Percentiles rank a stretch among this genome's conserved stretches.
Evolutionary conservation across 1,284 basidiomycete species (phyloP).

Genomic region (Malassezia pachydermatis): DNA sequence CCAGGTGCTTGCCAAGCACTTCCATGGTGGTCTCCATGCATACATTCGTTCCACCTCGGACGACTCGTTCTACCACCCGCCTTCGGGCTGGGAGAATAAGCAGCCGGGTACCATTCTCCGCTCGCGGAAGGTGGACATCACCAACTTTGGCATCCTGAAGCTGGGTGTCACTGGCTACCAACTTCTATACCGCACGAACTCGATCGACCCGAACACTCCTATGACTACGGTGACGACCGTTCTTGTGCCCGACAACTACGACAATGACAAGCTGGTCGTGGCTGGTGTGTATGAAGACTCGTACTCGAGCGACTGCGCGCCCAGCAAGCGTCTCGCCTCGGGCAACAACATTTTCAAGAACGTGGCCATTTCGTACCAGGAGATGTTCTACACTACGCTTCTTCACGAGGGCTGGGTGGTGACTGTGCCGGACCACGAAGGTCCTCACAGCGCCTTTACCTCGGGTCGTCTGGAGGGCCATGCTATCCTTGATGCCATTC

Average conservation of each 20-base stretch:
- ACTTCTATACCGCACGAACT: constrained; percentile 16
- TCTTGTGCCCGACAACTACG: constrained; percentile 24
- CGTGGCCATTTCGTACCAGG: constrained; percentile 22
- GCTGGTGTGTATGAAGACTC: constrained; percentile 30
- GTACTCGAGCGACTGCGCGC: constrained; percentile 25
- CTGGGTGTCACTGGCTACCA: constrained; percentile 10
- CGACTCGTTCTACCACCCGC: constrained; percentile 11
- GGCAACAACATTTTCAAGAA: constrained; percentile 19
- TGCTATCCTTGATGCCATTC: constrained; percentile 32
- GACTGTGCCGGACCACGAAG: constrained; percentile 37
- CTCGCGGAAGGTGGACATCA: constrained; percentile 1
- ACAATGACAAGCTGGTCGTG: constrained; percentile 26
- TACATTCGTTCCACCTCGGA: not conserved
- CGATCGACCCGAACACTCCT: not conserved
- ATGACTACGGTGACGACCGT: constrained; percentile 26
- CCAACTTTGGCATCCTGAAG: not conserved
- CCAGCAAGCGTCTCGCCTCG: constrained; percentile 20
- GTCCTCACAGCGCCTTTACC: constrained; percentile 32
- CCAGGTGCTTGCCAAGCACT: too few relatives aligned
- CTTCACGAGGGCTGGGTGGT: constrained; percentile 34
- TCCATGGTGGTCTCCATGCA: too few relatives aligned
- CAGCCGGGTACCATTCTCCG: constrained; percentile 12
- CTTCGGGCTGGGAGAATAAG: constrained; percentile 1
- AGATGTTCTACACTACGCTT: constrained; percentile 29
- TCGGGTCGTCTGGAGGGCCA: constrained; percentile 30